Evolutionary conservation across 2,329 filamentous ascomycete genomes (phyloP), one percentile per base, ranked within the genome.

Genomic region (Colletotrichum kahawae): DNA sequence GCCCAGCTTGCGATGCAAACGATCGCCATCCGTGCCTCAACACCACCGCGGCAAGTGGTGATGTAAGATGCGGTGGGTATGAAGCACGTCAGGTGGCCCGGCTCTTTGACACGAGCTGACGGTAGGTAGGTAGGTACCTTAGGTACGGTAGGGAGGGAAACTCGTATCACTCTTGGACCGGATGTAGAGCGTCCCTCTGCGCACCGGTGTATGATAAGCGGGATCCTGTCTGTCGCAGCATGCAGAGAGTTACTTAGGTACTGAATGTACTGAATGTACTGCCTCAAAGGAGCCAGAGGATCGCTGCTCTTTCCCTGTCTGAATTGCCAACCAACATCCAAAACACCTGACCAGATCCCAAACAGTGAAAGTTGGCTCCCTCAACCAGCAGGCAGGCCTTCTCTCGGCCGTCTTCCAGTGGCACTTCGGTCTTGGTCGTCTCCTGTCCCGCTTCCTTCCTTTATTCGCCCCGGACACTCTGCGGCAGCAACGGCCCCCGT

Each of bases 61-160:
- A 67, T 63, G 62, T 63, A 75, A 43, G 68, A 60, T 74, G 71
- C 60, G 67, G 34, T 51, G 34, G 48, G 57, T 34, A 57, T 70
- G 16, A 21, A 70, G 57, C 34, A 70, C 34, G 48, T 64, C 48
- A 51, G 66, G 71, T 73, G 66, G 66, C 64, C 54, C 59, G 67
- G 64, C 43, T 51, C 70, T 56, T 72, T 62, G 65, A 72, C 38
- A 63, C 38, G 38, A 43, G 24, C 51, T 70, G 57, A 64, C 33
- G 36, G 69, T 60, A 33, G 24, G 24, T 12, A 59, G 7, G 14
- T 31, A 18, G 29, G 9, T 12, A 59, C 24, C 24, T 27, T 27
- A 64, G 18, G 27, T 24, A 67, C 27, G 48, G 16, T 36, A 33
- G 14, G 16, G 8, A 54, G 56, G 43, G 43, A 51, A 51, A 51